Base-by-base conservation (phyloP, 2,329 filamentous ascomycete species). In the Biscogniauxia mediterranea region DNA sequence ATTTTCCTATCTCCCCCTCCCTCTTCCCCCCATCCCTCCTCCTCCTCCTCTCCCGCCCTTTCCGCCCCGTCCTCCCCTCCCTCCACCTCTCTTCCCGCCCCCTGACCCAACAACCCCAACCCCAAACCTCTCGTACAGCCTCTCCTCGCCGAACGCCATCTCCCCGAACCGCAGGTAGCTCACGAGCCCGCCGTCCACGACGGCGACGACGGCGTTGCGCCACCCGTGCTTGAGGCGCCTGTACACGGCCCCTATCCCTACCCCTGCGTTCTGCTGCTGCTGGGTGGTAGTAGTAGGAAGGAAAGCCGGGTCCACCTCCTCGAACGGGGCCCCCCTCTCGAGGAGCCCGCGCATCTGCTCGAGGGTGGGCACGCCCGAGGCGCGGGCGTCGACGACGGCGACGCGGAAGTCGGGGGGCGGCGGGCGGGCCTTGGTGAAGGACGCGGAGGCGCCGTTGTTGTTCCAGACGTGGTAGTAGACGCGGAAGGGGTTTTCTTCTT, bases 131-230 rank as follows among this genome's bases (percentile, higher is more conserved):
- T 88, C 85, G 69, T 87, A 92, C 46, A 97, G 71, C 74, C 78
- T 86, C 75, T 96, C 92, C 64, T 86, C 84, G 0, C 83, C 89
- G 76, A 97, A 97, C 0, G 88, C 89, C 11, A 87, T 88, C 78
- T 98, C 93, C 1, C 85, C 87, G 61, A 97, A 83, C 23, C 91
- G 81, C 70, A 97, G 81, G 73, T 94, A 98, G 74, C 94, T 98
- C 53, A 93, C 89, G 21, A 98, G 83, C 0, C 95, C 95, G 64
- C 92, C 85, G 73, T 98, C 95, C 38, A 97, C 93, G 1, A 98
- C 85, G 0, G 93, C 95, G 23, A 99, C 74, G 38, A 97, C 81
- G 32, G 95, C 90, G 75, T 92, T 95, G 66, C 92, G 85, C 74
- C 89, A 88, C 1, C 93, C 95, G 70, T 96, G 88, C 76, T 93